These are phyloP conservation scores for Penicillium cinerascens DNA, from an alignment of 495 filamentous ascomycete species.

Conservation along the genomic window DNA sequence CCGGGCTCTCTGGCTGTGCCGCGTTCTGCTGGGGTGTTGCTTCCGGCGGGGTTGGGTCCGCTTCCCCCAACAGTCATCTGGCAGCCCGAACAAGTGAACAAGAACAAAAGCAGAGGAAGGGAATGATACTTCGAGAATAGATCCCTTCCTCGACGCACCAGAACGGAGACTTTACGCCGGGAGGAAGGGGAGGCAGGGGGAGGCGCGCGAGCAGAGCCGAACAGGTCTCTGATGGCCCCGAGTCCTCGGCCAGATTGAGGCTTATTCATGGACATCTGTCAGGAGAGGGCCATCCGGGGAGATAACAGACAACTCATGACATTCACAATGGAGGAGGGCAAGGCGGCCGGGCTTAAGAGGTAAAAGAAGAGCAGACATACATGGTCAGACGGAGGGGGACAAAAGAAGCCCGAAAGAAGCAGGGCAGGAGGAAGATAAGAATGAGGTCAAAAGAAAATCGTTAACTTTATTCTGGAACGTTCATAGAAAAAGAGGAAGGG, in stretches of 20 bases:
- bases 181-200: conserved; percentile 29
- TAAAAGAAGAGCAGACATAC: conserved; percentile 30
- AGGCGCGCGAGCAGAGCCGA: conserved; percentile 32
- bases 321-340: conserved; percentile 5
- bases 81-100: neutral
- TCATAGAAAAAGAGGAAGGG: conserved; percentile 16
- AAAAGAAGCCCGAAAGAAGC: conserved; percentile 6
- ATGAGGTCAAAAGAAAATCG: conserved; percentile 6
- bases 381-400: conserved; percentile 11
- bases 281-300: conserved; percentile 28
- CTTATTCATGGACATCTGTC: conserved; percentile 42
- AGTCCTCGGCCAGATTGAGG: conserved; percentile 36
- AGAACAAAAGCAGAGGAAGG: conserved; percentile 6
- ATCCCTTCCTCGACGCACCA: conserved; percentile 41
- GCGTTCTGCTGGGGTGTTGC: conserved; percentile 6
- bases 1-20: neutral
- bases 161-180: conserved; percentile 31
- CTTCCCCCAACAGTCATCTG: neutral
- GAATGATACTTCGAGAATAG: conserved; percentile 39
- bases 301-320: conserved; percentile 18
- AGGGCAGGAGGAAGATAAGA: conserved; percentile 10
- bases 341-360: conserved; percentile 11
- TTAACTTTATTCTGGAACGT: conserved; percentile 25
- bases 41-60: conserved; percentile 14
- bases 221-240: conserved; percentile 35